Evolutionary conservation across 2,329 filamentous ascomycete species (phyloP), one percentile per base, ranked within the genome.

Genomic region (Periconia sp.): DNA sequence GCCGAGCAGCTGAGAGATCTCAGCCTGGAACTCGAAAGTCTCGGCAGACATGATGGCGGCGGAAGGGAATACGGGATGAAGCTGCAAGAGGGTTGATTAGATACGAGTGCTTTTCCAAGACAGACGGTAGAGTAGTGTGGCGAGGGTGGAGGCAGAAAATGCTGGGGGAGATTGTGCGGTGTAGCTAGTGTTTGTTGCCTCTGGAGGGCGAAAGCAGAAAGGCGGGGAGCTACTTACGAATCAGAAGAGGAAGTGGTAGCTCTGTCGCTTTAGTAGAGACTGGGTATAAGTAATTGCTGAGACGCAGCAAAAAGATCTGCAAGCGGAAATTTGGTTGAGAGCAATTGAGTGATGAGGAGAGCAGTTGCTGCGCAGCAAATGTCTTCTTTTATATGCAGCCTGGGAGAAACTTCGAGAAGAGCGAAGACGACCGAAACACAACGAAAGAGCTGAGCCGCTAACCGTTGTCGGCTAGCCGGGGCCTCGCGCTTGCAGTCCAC

Each of bases 21-120:
- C 94, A 89, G 94, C 94, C 89, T 99, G 94, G 85, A 97, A 99
- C 89, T 97, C 93, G 83, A 99, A 99, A 69, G 92, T 97, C 85
- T 97, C 92, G 66, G 76, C 71, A 79, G 91, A 81, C 91, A 96
- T 96, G 77, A 77, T 90, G 65, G 62, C 59, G 60, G 58, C 50
- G 58, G 52, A 62, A 56, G 57, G 58, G 47, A 35, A 55, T 58
- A 56, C 54, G 43, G 47, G 20, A 52, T 49, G 41, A 50, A 41
- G 19, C 37, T 50, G 43, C 49, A 27, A 49, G 46, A 49, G 49
- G 41, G 37, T 47, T 50, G 50, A 44, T 15, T 14, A 37, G 33
- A 37, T 37, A n/a, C 23, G 23, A 27, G 23, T 27, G 23, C 23
- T 27, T 27, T 37, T 37, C 3, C 20, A 19, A 30, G 30, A 30